A percentile compares a stretch with the other conserved stretches of the same genome.
These are phyloP conservation scores for Miamiensis avidus DNA, from an alignment of 169 alveolate species.

Conservation along the genomic window DNA sequence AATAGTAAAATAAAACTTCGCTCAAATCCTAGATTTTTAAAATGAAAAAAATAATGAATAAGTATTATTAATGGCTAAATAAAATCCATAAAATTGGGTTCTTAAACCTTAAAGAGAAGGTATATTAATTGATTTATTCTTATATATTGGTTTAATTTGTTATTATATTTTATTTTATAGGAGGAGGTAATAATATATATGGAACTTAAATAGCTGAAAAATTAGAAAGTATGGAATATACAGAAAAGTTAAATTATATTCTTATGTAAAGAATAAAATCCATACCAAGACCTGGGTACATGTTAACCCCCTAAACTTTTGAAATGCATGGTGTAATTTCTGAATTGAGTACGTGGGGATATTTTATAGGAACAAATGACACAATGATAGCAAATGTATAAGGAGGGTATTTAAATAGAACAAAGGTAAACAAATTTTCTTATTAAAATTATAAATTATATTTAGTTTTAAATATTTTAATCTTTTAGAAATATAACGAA, in stretches of 20 bases:
- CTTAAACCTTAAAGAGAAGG: conserved; percentile 49
- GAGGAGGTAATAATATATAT: conserved; percentile 44
- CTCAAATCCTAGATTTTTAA: conserved; percentile 34
- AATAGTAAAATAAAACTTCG: conserved; percentile 27
- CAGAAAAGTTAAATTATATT: conserved; percentile 30
- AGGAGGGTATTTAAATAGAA: not conserved
- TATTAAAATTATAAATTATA: too few species aligned
- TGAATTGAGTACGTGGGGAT: not conserved
- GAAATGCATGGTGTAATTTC: not conserved
- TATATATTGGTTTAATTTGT: too few species aligned
- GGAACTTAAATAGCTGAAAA: conserved; percentile 20
- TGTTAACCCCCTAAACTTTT: not conserved
- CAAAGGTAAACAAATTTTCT: not conserved
- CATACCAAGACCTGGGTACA: not conserved
- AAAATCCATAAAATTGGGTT: conserved; percentile 34
- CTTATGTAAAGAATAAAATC: conserved; percentile 42
- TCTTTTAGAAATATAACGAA: not conserved
- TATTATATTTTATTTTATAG: not conserved
- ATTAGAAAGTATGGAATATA: conserved; percentile 2
- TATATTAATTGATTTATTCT: not conserved
- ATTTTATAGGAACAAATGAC: not conserved
- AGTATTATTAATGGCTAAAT: conserved; percentile 1
- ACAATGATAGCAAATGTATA: not conserved
- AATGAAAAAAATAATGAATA: conserved; percentile 20
- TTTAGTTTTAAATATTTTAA: too few species aligned